Percentiles rank a stretch among this genome's conserved stretches.
These are phyloP conservation scores for Fragaria ananassa DNA, from an alignment of 306 rosid genomes.

Conservation along the genomic window DNA sequence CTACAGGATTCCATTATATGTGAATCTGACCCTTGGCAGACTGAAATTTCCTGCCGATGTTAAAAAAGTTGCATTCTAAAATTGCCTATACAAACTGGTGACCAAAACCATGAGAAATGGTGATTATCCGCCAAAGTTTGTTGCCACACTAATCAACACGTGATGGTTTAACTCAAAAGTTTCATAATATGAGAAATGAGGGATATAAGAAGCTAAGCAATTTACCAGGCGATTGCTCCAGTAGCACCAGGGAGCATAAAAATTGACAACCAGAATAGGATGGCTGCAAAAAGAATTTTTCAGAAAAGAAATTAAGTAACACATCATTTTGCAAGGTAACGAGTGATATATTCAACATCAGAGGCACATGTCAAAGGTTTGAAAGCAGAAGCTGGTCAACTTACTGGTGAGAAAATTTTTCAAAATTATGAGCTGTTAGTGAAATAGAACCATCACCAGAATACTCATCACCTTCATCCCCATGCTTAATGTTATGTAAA, in stretches of 20 bases:
- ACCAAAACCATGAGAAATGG: background rate
- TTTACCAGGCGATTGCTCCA: conserved; percentile 97
- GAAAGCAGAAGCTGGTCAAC: conserved; percentile 34
- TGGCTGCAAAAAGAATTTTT: conserved; percentile 51
- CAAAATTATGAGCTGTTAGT: conserved; percentile 53
- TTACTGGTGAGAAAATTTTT: conserved; percentile 69
- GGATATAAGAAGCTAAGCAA: conserved; percentile 19
- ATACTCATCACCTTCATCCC: conserved; percentile 68
- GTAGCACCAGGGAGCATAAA: conserved; percentile 96
- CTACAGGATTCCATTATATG: background rate
- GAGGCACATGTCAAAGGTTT: conserved; percentile 13
- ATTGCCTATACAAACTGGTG: background rate
- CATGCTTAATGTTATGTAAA: conserved; percentile 69
- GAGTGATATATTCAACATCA: conserved; percentile 1
- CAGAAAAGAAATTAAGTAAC: conserved; percentile 11
- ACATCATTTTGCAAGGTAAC: conserved; percentile 6
- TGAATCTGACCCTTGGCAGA: background rate
- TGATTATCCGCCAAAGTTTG: background rate
- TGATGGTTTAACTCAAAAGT: background rate
- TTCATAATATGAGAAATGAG: conserved; percentile 12
- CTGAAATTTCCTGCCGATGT: background rate
- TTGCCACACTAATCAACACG: background rate
- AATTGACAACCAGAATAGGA: conserved; percentile 76
- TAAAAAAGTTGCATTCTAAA: background rate
- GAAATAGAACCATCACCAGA: conserved; percentile 60